phyloP scores from a whole-genome alignment of 148 eudicot species.

The Diospyros lotus region DNA sequence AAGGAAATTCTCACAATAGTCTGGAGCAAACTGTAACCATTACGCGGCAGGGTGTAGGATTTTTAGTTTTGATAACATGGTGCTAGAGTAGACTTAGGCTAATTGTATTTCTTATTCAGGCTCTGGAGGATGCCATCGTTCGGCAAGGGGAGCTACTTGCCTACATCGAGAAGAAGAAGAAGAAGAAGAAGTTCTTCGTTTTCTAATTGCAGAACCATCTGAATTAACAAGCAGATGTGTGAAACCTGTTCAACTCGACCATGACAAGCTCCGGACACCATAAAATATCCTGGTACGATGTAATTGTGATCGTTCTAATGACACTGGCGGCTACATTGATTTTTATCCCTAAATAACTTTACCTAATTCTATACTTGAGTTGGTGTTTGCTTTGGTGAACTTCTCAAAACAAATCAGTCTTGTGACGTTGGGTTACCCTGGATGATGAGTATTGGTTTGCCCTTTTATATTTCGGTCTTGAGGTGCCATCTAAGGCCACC shows the following conservation, averaged over 20 bases:
- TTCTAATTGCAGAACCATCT: slow-evolving; percentile 21
- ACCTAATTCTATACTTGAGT: neutral
- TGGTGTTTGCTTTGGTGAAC: neutral
- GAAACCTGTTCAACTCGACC: neutral
- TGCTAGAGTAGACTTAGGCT: neutral
- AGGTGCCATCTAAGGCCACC: no score
- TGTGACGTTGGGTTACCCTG: neutral
- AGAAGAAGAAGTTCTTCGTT: slow-evolving; percentile 63
- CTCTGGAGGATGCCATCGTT: slow-evolving; percentile 59
- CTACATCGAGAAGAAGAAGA: slow-evolving; percentile 79
- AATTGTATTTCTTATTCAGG: slow-evolving; percentile 37
- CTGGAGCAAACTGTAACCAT: neutral
- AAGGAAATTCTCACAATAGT: neutral
- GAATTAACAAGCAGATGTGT: neutral
- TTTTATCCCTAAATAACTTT: slow-evolving; percentile 13
- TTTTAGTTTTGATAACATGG: neutral
- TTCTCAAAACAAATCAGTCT: neutral
- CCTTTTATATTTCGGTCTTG: no score
- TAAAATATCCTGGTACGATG: neutral
- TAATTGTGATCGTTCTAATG: slow-evolving; percentile 1
- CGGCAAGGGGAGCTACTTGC: slow-evolving; percentile 65
- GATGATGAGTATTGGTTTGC: no score
- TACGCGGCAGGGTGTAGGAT: no score
- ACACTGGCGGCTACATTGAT: slow-evolving; percentile 23
- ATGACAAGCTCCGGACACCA: neutral